phyloP scores from a whole-genome alignment of 2,329 filamentous ascomycete species.

The Juglanconis oblonga region DNA sequence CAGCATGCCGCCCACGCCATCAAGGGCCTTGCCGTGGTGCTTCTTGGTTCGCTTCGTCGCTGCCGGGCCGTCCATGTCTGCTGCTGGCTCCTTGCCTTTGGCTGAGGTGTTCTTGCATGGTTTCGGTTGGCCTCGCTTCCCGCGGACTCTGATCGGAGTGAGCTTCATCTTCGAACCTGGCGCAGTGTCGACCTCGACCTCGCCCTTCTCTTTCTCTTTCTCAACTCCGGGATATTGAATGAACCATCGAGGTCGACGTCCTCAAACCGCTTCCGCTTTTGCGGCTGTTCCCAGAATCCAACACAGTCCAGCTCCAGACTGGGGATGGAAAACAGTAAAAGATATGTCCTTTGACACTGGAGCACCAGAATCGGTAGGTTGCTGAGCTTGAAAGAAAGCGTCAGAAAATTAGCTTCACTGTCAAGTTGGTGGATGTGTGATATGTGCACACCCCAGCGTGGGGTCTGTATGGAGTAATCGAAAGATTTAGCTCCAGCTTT shows the following conservation, averaged over 20 bases:
- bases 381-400: too few relatives aligned
- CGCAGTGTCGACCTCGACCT: neutral
- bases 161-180: slow-evolving; percentile 36
- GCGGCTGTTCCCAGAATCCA: too few relatives aligned
- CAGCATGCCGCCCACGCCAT: slow-evolving; percentile 8
- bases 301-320: too few relatives aligned
- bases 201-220: neutral
- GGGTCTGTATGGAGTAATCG: neutral
- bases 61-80: neutral
- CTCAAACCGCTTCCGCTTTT: too few relatives aligned
- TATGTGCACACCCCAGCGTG: neutral
- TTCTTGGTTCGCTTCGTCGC: slow-evolving; percentile 15
- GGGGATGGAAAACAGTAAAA: too few relatives aligned
- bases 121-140: slow-evolving; percentile 38
- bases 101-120: slow-evolving; percentile 10
- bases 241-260: too few relatives aligned
- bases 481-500: slow-evolving; percentile 44
- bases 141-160: slow-evolving; percentile 46
- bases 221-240: too few relatives aligned
- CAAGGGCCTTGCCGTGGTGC: slow-evolving; percentile 1
- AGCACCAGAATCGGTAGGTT: too few relatives aligned
- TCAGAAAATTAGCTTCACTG: too few relatives aligned
- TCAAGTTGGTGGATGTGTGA: neutral
- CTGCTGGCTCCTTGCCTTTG: slow-evolving; percentile 16
- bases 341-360: too few relatives aligned